Percentiles rank a stretch among this genome's conserved stretches.
Evolutionary conservation across 305 asterid genomes (phyloP).

Genomic region (Nicotiana rustica): DNA sequence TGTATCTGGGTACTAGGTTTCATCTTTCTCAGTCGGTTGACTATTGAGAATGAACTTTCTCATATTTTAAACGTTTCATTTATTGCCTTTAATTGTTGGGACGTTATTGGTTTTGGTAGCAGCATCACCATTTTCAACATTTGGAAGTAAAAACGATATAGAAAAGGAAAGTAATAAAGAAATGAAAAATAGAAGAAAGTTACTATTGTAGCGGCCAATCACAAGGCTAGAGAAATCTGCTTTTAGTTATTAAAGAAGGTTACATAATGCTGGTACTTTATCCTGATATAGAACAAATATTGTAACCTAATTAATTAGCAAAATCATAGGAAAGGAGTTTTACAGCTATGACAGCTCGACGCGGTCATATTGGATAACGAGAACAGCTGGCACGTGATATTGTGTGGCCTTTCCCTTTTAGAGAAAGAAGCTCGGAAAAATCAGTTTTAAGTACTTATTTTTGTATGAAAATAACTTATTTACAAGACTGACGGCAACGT

Average conservation of each 20-base stretch:
- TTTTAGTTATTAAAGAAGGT: no score
- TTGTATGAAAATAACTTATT: no score
- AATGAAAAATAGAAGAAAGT: no score
- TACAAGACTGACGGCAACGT: no score
- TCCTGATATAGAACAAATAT: no score
- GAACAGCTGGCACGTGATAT: not conserved
- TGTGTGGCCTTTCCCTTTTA: not conserved
- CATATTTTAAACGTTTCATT: not conserved
- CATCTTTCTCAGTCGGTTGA: not conserved
- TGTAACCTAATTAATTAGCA: not conserved
- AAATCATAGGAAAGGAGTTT: not conserved
- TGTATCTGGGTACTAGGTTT: not conserved
- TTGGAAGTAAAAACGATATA: no score
- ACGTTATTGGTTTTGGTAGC: not conserved
- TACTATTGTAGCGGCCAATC: no score
- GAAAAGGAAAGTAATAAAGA: no score
- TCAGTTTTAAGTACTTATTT: no score
- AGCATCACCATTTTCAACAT: not conserved
- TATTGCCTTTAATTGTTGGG: not conserved
- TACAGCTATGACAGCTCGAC: not conserved
- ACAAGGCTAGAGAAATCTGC: no score
- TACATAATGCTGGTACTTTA: no score
- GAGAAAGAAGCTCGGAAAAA: not conserved
- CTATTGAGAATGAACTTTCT: not conserved
- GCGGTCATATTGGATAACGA: no score